Evolutionary conservation across 768 basidiomycete species (phyloP).

Genomic region (Gelatoporia subvermispora): DNA sequence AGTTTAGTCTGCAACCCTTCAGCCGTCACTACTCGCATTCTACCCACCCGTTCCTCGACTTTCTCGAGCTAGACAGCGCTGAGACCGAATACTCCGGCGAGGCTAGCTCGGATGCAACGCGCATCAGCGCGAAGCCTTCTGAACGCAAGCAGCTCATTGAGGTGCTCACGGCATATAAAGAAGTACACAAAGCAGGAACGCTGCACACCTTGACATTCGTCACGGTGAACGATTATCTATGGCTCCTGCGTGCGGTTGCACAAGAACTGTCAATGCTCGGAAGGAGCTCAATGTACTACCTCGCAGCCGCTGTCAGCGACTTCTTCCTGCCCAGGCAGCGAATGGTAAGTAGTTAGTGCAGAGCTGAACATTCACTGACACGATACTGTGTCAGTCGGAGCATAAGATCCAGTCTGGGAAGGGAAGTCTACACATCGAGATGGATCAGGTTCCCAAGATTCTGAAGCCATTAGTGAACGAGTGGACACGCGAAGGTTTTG

Average conservation of each 20-base stretch:
- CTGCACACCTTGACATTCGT: conserved; percentile 87
- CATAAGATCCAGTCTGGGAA: conserved; percentile 99
- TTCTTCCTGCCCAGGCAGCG: conserved; percentile 92
- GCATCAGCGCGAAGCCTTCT: conserved; percentile 62
- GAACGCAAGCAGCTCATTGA: conserved; percentile 64
- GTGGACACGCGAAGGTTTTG: conserved; percentile 87
- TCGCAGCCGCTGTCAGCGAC: conserved; percentile 97
- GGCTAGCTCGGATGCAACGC: conserved; percentile 23
- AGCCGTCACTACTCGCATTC: conserved; percentile 97
- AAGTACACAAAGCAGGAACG: conserved; percentile 66
- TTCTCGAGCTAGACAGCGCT: conserved; percentile 61
- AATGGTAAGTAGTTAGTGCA: conserved; percentile 55
- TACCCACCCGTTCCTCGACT: conserved; percentile 95
- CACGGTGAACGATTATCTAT: conserved; percentile 95
- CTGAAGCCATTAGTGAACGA: conserved; percentile 90
- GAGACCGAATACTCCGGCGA: conserved; percentile 5
- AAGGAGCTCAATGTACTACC: conserved; percentile 83
- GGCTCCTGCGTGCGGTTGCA: conserved; percentile 79
- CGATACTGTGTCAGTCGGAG: conserved; percentile 58
- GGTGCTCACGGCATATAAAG: conserved; percentile 76
- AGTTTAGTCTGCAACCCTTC: conserved; percentile 97
- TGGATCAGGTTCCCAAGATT: conserved; percentile 99
- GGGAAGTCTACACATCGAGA: conserved; percentile 89
- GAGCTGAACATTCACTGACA: neutral
- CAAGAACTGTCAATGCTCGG: conserved; percentile 70